Base-by-base conservation (phyloP, 495 filamentous ascomycete genomes). In the Lasiosphaeria miniovina region DNA sequence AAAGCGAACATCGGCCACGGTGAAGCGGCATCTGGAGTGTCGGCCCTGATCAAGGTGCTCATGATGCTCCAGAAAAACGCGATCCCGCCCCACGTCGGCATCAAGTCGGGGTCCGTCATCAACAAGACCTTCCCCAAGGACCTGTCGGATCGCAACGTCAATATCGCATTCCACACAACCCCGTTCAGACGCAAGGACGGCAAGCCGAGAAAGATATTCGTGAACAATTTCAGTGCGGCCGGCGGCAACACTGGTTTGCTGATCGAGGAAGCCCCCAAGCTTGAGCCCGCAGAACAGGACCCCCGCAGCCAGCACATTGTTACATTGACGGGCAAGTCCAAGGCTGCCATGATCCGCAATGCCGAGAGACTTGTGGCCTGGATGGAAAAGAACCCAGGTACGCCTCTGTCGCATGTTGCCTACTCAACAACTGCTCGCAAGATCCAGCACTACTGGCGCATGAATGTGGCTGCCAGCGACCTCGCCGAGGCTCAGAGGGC, bases 1-100 rank as follows among this genome's bases (percentile, higher is more conserved):
- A 97, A 97, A 66, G 83, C 93, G 0, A 96, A 96, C 59, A 81
- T 96, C 34, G 93, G 93, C 2, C 93, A 97, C 71, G 91, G 87
- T 38, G 93, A 96, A 68, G 89, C 91, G 45, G 91, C 88, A 0
- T 95, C 93, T 49, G 93, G 93, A 56, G 82, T 94, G 36, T 88
- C 88, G 1, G 85, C 89, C 2, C 78, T 97, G 24, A 80, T 90
- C 70, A 97, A 97, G 74, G 85, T 93, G 2, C 71, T 96, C 52
- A 71, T 96, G 72, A 96, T 96, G 92, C 75, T 96, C 72, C 80
- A 88, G 71, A 88, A 93, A 68, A 89, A 87, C 66, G 79, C 78
- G 38, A 96, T 97, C 52, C 90, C 91, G 6, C 88, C 90, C 7
- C 90, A 94, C 61, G 86, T 89, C 58, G 91, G 91, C n/a, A 93